Conservation (phyloP, 2,329 filamentous ascomycete species). For the Fusarium brevicatenulatum region DNA sequence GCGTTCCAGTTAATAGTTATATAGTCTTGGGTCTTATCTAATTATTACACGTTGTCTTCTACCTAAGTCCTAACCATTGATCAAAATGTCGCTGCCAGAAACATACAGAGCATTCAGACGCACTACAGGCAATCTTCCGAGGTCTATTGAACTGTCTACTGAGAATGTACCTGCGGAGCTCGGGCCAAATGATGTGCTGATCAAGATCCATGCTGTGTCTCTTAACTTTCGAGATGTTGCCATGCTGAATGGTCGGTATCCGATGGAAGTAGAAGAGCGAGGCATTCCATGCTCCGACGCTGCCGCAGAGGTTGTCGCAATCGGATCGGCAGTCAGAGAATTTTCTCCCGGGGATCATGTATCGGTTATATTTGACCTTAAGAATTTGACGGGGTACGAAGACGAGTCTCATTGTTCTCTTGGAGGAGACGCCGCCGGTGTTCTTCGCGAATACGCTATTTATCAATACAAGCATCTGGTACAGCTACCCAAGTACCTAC, state of each 20-base stretch:
- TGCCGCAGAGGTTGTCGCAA: neutral
- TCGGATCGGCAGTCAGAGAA: fast-evolving
- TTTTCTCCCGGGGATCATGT: neutral
- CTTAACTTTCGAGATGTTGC: neutral
- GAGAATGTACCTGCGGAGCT: fast-evolving
- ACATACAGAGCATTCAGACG: neutral
- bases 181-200: neutral
- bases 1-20: fast-evolving
- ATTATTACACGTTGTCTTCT: neutral
- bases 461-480: neutral
- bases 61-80: fast-evolving
- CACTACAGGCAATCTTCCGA: neutral
- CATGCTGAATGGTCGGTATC: neutral
- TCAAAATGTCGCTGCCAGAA: neutral
- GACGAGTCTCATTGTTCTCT: fast-evolving
- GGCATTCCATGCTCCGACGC: neutral
- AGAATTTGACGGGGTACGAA: fast-evolving
- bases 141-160: neutral
- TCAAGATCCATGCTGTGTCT: neutral
- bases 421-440: neutral
- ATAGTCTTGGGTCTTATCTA: neutral
- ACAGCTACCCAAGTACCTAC: neutral
- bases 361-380: neutral
- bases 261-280: neutral
- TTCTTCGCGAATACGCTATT: neutral